Evolutionary conservation across 1,139 yeast species (phyloP).

Genomic region (Hemisphaericaspora subhashii): DNA sequence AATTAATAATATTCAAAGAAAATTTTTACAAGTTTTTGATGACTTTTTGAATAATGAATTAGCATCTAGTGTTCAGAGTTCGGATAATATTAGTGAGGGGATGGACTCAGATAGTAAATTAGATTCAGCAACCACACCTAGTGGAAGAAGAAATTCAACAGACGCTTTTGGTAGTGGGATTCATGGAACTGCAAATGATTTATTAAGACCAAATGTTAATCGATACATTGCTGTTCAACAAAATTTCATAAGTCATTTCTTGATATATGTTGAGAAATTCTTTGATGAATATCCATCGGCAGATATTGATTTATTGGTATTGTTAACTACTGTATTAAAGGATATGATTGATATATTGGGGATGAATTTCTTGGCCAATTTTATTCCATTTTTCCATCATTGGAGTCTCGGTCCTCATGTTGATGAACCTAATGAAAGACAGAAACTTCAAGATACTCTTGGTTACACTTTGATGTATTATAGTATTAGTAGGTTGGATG

Average conservation of each 20-base stretch:
- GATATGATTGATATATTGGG: conserved; percentile 39
- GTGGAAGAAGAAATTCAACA: conserved; percentile 5
- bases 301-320: background rate
- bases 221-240: conserved; percentile 38
- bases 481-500: conserved; percentile 28
- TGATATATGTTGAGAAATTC: conserved; percentile 35
- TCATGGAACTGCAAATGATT: conserved; percentile 17
- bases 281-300: conserved; percentile 19
- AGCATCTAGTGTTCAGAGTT: conserved; percentile 9
- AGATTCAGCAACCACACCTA: conserved; percentile 12
- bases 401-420: conserved; percentile 36
- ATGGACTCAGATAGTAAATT: conserved; percentile 5
- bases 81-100: conserved; percentile 6
- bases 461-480: conserved; percentile 33
- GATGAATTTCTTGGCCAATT: conserved; percentile 46
- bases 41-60: conserved; percentile 37
- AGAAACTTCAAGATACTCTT: conserved; percentile 32
- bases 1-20: conserved; percentile 31
- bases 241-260: conserved; percentile 36
- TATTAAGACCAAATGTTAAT: conserved; percentile 36
- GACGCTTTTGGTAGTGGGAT: conserved; percentile 7
- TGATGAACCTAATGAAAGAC: conserved; percentile 16
- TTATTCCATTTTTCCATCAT: conserved; percentile 47
- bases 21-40: conserved; percentile 34
- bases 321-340: conserved; percentile 28